Conservation (phyloP, 345 rosid genomes). For the Lepidium sativum region DNA sequence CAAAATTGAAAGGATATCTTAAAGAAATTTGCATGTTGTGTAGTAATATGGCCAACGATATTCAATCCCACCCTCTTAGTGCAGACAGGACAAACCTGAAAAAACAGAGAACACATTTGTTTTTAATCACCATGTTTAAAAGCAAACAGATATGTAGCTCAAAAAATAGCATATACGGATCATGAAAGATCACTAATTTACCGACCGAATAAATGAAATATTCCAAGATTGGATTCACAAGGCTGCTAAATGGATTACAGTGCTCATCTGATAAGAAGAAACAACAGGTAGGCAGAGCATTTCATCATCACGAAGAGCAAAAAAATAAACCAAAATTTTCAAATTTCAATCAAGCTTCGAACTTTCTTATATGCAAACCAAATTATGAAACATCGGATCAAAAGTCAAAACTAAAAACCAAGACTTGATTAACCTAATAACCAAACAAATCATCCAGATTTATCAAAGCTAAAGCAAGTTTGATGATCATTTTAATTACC, state of each 20-base stretch:
- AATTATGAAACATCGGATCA: background rate
- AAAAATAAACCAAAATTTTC: background rate
- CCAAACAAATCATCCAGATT: background rate
- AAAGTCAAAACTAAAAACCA: background rate
- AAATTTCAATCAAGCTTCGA: background rate
- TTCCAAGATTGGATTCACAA: constrained; percentile 22
- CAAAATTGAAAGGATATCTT: constrained; percentile 54
- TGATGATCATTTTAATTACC: constrained; percentile 32
- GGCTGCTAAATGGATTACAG: constrained; percentile 18
- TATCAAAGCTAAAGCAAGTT: background rate
- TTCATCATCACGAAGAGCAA: constrained; percentile 2
- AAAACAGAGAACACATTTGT: background rate
- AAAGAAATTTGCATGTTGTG: constrained; percentile 61
- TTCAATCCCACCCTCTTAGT: constrained; percentile 59
- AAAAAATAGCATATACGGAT: constrained; percentile 4
- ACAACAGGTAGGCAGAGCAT: constrained; percentile 10
- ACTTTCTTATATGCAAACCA: background rate
- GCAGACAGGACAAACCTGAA: constrained; percentile 75
- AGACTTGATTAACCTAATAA: background rate
- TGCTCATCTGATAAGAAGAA: constrained; percentile 25
- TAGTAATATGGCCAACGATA: constrained; percentile 64
- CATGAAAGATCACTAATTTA: constrained; percentile 19
- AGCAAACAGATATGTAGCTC: background rate
- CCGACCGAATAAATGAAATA: constrained; percentile 13
- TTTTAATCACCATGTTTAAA: background rate